These are phyloP conservation scores for Bothia castanella DNA, from an alignment of 1,284 basidiomycete genomes.

Conservation along the genomic window DNA sequence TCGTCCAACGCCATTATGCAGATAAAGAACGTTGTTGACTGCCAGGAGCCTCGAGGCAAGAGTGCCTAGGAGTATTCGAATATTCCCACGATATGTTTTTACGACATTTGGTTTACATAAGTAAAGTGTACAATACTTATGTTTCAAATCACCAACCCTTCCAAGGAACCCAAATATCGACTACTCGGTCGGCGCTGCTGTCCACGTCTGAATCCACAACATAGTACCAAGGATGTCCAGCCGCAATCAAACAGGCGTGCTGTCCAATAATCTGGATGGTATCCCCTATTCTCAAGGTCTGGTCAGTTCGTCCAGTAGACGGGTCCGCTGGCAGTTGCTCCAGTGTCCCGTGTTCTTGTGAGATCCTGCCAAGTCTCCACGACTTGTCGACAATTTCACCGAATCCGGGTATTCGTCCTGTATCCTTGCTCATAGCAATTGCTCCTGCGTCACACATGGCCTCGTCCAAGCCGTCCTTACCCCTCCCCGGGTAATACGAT, in stretches of 20 bases:
- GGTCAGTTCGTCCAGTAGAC: slow-evolving; percentile 23
- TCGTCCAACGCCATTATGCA: slow-evolving; percentile 53
- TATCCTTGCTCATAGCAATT: slow-evolving; percentile 83
- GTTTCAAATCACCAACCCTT: slow-evolving; percentile 87
- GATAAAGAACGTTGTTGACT: slow-evolving; percentile 3
- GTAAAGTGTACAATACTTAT: too few species aligned
- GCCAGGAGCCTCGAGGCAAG: neutral
- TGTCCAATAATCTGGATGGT: slow-evolving; percentile 67
- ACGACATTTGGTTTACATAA: neutral
- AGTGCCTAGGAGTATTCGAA: neutral
- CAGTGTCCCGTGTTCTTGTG: slow-evolving; percentile 81
- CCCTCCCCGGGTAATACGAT: slow-evolving; percentile 71
- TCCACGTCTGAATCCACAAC: slow-evolving; percentile 61
- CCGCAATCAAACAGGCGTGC: slow-evolving; percentile 75
- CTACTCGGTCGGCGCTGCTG: slow-evolving; percentile 50
- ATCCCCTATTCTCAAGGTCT: slow-evolving; percentile 54
- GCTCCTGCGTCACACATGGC: slow-evolving; percentile 81
- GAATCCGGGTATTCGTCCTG: slow-evolving; percentile 65
- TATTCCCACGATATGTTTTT: slow-evolving; percentile 25
- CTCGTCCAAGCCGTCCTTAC: slow-evolving; percentile 58
- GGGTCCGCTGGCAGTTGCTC: slow-evolving; percentile 35
- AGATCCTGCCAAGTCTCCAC: slow-evolving; percentile 72
- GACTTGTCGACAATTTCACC: slow-evolving; percentile 67
- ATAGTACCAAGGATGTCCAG: slow-evolving; percentile 80
- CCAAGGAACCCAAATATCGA: slow-evolving; percentile 88